Evolutionary conservation across 148 eudicot genomes (phyloP), one percentile per base, ranked within the genome.

Genomic region (Salicornia ramosissima): DNA sequence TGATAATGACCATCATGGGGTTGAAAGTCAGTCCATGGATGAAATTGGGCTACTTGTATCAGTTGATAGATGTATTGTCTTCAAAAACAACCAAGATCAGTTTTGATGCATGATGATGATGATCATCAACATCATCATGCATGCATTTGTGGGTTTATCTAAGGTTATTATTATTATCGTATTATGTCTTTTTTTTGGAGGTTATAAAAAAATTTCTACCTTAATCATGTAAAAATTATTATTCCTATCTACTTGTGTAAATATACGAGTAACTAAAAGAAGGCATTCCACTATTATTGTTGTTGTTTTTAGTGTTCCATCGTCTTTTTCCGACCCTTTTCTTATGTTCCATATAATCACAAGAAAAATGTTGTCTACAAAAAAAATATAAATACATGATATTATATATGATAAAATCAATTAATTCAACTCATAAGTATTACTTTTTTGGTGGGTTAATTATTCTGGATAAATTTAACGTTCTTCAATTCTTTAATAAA

Each of bases 11-110:
- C 29, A 19, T 67, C 67, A 34, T 21, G 77, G 1, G n/a, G 68
- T 40, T 13, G 74, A 76, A 2, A 66, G 67, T 25, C 68, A 68
- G 72, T 75, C 78, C 16, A 65, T 79, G 39, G 93, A 87, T 55
- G 88, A 89, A 8, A 73, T 86, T 11, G 89, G 91, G 36, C 81
- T 92, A 36, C 74, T 92, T 57, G 83, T 88, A 56, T 71, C 76
- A 21, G 89, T 92, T 11, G 96, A 92, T 81, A 72, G 74, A 56
- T 65, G 80, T 47, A 71, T 91, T 58, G 18, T 74, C 46, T 88
- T 91, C 82, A 88, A 80, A 65, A 50, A 71, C 62, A 59, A 65
- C 33, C 61, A 36, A 64, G 83, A 79, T 14, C 53, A 49, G n/a
- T 70, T 69, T 63, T 81, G 70, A 82, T 74, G 8, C 40, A 36